A percentile compares a stretch with the other conserved stretches of the same genome.
Conservation (phyloP, 352 stramenopile genomes). For the Phytopythium kandeliae region DNA sequence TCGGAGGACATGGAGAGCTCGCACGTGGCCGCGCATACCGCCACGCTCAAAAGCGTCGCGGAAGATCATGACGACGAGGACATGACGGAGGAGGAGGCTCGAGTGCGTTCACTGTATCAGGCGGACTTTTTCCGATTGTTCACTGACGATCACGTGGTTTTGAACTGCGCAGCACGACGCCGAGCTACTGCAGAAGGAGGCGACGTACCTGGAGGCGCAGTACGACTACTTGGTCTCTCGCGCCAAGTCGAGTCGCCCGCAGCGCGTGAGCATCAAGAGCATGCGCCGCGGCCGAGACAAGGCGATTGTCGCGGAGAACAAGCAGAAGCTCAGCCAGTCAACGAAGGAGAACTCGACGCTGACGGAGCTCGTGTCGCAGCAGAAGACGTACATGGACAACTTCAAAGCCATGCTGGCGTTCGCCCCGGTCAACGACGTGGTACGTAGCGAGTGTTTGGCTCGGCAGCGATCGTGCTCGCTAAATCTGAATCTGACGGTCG, state of each 20-base stretch:
- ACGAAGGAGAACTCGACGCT: constrained; percentile 45
- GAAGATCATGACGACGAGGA: constrained; percentile 20
- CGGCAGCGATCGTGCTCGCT: no score
- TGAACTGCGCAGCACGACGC: constrained; percentile 29
- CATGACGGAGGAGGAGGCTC: constrained; percentile 23
- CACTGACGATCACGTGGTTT: background rate
- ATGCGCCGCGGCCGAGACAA: constrained; percentile 31
- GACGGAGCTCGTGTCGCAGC: constrained; percentile 52
- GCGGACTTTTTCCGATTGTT: background rate
- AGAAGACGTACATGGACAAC: constrained; percentile 71
- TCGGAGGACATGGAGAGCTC: constrained; percentile 15
- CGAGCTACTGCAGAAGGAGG: constrained; percentile 60
- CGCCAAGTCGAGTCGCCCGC: constrained; percentile 31
- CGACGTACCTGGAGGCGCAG: constrained; percentile 64
- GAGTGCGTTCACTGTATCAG: background rate
- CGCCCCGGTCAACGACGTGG: constrained; percentile 67
- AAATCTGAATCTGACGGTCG: background rate
- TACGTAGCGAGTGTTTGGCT: no score
- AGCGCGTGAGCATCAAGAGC: constrained; percentile 40
- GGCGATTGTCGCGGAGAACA: constrained; percentile 16
- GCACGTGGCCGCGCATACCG: constrained; percentile 3
- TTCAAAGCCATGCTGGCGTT: constrained; percentile 75
- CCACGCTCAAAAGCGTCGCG: constrained; percentile 9
- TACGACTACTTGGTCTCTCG: constrained; percentile 56
- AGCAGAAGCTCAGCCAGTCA: constrained; percentile 34